Base-by-base conservation (phyloP, 2,329 filamentous ascomycete species). In the Grosmannia penicillata region DNA sequence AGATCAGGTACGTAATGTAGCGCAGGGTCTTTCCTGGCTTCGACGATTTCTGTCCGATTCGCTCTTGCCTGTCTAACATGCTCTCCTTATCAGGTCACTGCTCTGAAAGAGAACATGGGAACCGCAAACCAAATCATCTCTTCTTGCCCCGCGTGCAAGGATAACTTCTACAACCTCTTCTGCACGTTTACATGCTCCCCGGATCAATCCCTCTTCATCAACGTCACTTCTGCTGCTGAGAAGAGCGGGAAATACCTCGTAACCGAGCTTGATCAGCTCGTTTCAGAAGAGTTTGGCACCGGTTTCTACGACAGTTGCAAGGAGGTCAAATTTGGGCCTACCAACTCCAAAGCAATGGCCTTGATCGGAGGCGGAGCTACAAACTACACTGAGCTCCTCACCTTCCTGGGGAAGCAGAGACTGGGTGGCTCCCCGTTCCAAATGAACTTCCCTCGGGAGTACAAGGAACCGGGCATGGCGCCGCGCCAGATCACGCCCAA, bases 111-210 rank as follows among this genome's bases (percentile, higher is more conserved):
- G 44, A 93, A 94, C 52, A 70, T 98, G 41, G 80, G 83, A 48
- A 84, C 84, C 18, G 89, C 86, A 2, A 85, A 87, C 49, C 77
- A 80, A 42, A 81, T 98, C 53, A 86, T 98, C 55, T 78, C 86
- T 21, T 85, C 86, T 9, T 98, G 91, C 56, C 91, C 91, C 2
- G 91, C 93, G 24, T 98, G 91, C 71, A 93, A 91, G 59, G 81
- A 87, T 51, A 98, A 98, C 65, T 98, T 98, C 66, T 96, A 84
- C 67, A 93, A 98, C 62, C 68, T 93, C 32, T 98, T 98, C 59
- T 98, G 91, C 63, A 93, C 86, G 5, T 96, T 98, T 54, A 96
- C 87, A 3, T 98, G 93, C 63, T 98, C 91, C 5, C 89, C 93
- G 6, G 82, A 98, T 52, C 91, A 98, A 56, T 95, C 86, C 0